These are phyloP conservation scores for Phytopythium cucurbitacearum DNA, from an alignment of 352 stramenopile genomes.

Conservation along the genomic window DNA sequence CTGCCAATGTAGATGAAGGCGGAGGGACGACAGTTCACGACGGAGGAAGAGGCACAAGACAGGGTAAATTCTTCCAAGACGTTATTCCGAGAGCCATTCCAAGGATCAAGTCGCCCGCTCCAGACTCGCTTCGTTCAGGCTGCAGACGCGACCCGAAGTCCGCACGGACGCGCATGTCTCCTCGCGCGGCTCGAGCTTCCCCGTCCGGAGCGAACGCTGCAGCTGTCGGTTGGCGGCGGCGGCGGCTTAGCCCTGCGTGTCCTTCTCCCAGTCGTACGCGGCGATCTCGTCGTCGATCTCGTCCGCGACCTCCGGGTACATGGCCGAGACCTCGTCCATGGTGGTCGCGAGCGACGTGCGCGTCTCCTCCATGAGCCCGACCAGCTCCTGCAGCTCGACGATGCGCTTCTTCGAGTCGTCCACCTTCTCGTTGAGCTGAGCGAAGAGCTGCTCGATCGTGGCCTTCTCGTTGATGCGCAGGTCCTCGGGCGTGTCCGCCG, in stretches of 20 bases:
- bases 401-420: slow-evolving; percentile 84
- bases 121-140: slow-evolving; percentile 10
- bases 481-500: slow-evolving; percentile 39
- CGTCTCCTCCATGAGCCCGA: slow-evolving; percentile 80
- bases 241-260: slow-evolving; percentile 64
- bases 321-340: slow-evolving; percentile 80
- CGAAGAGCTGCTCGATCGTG: slow-evolving; percentile 69
- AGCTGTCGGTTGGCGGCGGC: background rate
- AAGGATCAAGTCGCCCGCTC: too few relatives aligned
- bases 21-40: too few relatives aligned
- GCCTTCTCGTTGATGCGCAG: slow-evolving; percentile 77
- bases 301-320: slow-evolving; percentile 82
- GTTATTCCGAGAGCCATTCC: too few relatives aligned
- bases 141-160: slow-evolving; percentile 7
- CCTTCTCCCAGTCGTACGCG: slow-evolving; percentile 89
- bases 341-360: slow-evolving; percentile 80
- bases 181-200: slow-evolving; percentile 2
- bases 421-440: slow-evolving; percentile 77
- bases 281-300: slow-evolving; percentile 89
- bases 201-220: background rate
- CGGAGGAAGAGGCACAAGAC: too few relatives aligned
- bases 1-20: too few relatives aligned
- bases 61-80: too few relatives aligned
- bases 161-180: slow-evolving; percentile 1
- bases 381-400: slow-evolving; percentile 80